Conservation (phyloP, 2,329 filamentous ascomycete species). For the Pleurostoma richardsiae region DNA sequence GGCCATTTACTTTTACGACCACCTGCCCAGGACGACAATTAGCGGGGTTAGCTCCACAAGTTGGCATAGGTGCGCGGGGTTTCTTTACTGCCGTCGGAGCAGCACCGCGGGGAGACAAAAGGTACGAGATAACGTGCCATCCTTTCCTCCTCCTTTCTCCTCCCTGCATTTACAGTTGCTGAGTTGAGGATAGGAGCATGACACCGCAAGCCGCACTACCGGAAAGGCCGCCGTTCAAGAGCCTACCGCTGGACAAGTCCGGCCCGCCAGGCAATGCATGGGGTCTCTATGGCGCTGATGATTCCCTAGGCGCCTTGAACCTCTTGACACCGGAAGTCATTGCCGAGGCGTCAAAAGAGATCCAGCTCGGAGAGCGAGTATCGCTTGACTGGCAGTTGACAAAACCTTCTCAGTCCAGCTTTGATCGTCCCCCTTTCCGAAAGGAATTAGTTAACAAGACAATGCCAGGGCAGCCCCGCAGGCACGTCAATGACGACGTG, state of each 20-base stretch:
- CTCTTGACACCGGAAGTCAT: slow-evolving; percentile 41
- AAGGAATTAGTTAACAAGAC: slow-evolving; percentile 6
- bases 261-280: slow-evolving; percentile 26
- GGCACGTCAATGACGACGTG: slow-evolving; percentile 27
- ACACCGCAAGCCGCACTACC: too few species aligned
- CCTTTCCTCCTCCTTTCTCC: too few species aligned
- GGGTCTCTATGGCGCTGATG: slow-evolving; percentile 47
- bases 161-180: too few species aligned
- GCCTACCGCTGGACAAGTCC: slow-evolving; percentile 11
- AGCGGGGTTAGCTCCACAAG: too few species aligned
- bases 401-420: slow-evolving; percentile 3
- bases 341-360: slow-evolving; percentile 33
- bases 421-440: slow-evolving; percentile 7
- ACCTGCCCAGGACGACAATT: too few species aligned
- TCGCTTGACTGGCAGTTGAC: slow-evolving; percentile 40
- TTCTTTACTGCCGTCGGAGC: too few species aligned
- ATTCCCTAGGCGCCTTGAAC: slow-evolving; percentile 47
- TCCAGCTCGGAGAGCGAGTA: slow-evolving; percentile 42
- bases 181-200: too few species aligned
- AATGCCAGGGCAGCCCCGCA: neutral
- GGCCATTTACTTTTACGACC: too few species aligned
- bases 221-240: slow-evolving; percentile 7
- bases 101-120: too few species aligned
- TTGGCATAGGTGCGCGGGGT: too few species aligned
- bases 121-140: too few species aligned